Conservation (phyloP, 805 yeast genomes). For the Saturnispora diversa region DNA sequence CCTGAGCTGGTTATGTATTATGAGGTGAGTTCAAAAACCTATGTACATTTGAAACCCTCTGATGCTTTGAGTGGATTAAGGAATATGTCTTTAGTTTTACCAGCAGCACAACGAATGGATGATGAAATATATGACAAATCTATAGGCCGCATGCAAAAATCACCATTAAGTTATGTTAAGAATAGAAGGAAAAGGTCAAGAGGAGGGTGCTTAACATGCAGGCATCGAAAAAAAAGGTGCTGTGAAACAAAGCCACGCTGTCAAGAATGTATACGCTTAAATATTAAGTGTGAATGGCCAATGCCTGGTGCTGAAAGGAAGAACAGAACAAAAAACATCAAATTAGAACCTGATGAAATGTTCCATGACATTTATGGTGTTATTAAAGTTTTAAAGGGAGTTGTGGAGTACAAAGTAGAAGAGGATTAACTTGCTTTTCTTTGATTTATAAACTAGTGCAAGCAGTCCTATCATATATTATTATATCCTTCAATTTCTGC, state of each 20-base stretch:
- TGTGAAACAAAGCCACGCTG: conserved; percentile 65
- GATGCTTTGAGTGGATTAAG: no score
- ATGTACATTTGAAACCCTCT: background rate
- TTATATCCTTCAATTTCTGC: no score
- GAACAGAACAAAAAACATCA: conserved; percentile 42
- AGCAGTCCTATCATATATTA: no score
- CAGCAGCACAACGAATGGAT: no score
- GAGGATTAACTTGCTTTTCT: conserved; percentile 11
- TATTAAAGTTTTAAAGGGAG: conserved; percentile 55
- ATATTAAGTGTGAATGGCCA: conserved; percentile 67
- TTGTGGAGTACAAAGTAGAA: conserved; percentile 40
- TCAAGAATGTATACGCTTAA: conserved; percentile 56
- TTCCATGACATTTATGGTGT: conserved; percentile 49
- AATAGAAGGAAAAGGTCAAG: conserved; percentile 47
- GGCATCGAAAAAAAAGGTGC: conserved; percentile 70
- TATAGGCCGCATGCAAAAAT: background rate
- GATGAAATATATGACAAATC: no score
- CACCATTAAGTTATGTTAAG: background rate
- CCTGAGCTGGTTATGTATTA: background rate
- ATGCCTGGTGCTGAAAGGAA: conserved; percentile 58
- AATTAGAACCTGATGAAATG: conserved; percentile 43
- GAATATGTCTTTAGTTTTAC: no score
- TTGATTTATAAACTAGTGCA: background rate
- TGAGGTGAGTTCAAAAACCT: background rate
- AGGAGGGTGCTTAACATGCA: conserved; percentile 72